A percentile compares a stretch with the other conserved stretches of the same genome.
Evolutionary conservation across 768 basidiomycete genomes (phyloP).

Genomic region (Kondoa subrosea): DNA sequence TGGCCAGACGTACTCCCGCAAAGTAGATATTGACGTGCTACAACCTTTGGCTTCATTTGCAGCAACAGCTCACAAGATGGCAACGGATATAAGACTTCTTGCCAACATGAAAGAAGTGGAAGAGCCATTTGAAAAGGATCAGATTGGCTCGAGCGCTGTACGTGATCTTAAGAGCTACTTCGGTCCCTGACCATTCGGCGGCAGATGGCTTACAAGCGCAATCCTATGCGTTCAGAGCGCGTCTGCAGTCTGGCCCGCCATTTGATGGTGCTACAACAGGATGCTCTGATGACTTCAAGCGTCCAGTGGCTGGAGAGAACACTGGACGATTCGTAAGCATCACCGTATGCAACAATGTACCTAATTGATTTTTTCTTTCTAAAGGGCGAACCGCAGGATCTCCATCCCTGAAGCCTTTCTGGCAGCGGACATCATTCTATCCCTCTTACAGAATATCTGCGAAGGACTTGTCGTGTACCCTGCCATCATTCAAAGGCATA

Average conservation of each 20-base stretch:
- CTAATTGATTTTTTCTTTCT: too few relatives aligned
- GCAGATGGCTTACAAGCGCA: constrained; percentile 91
- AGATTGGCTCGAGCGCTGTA: constrained; percentile 64
- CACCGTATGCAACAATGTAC: neutral
- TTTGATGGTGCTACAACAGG: constrained; percentile 88
- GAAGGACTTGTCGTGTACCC: constrained; percentile 99
- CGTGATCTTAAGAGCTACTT: too few relatives aligned
- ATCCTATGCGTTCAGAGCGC: constrained; percentile 97
- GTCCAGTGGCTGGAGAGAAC: constrained; percentile 99
- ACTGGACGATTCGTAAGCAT: constrained; percentile 67
- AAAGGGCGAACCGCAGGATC: constrained; percentile 84
- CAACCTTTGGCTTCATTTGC: constrained; percentile 72
- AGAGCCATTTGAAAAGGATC: constrained; percentile 96
- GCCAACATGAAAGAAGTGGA: constrained; percentile 98
- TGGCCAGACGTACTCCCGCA: constrained; percentile 94
- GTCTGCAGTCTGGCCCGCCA: constrained; percentile 92
- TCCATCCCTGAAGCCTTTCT: constrained; percentile 93
- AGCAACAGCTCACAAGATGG: constrained; percentile 93
- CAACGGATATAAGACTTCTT: constrained; percentile 80
- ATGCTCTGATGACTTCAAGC: constrained; percentile 81
- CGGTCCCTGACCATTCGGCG: too few relatives aligned
- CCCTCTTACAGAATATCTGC: constrained; percentile 86
- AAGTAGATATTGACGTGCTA: constrained; percentile 86
- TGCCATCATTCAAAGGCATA: constrained; percentile 77
- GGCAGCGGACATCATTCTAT: constrained; percentile 87